Evolutionary conservation across 202 grass and related monocot species (phyloP), one percentile per base, ranked within the genome.

Genomic region (Eragrostis tef): DNA sequence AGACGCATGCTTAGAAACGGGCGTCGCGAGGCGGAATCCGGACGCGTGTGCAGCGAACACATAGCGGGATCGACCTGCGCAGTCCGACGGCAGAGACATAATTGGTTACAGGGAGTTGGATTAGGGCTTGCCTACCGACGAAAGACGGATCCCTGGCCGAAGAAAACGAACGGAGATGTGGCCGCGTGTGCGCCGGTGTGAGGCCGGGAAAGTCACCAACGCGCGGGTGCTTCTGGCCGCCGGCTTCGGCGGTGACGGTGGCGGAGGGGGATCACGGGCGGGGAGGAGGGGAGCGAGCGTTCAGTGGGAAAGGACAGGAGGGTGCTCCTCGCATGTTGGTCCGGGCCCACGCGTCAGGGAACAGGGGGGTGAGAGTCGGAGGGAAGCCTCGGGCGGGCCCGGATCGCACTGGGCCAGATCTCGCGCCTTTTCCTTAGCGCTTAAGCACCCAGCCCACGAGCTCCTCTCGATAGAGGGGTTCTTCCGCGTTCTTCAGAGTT

Each of bases 51-150:
- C 74, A 71, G 14, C n/a, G 39, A 69, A 60, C 26, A 43, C 22
- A 26, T 45, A 26, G 2, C 43, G 21, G 46, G 26, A 71, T 85
- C 77, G 61, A 29, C 46, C 52, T 14, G 63, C 50, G 70, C 65
- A 6, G 26, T 71, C 42, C 46, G 42, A 26, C 21, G 81, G 51
- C 27, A 21, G 81, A 67, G n/a, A 50, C 20, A 10, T 9, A 67
- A 51, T 50, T 64, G 3, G 64, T 27, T 6, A 14, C 9, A 59
- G 61, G 14, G 39, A 27, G 67, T 13, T n/a, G 27, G 31, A 52
- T 58, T 77, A 71, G 77, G 71, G 70, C 25, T 86, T 81, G 79
- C 77, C 58, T 61, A 19, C 63, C 66, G 78, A 80, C 17, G 58
- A 60, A 76, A 19, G 52, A 56, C 31, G 43, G 34, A 34, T 79